A percentile compares a stretch with the other conserved stretches of the same genome.
Evolutionary conservation across 2,329 filamentous ascomycete species (phyloP).

Genomic region (Xenoacremonium recifei): DNA sequence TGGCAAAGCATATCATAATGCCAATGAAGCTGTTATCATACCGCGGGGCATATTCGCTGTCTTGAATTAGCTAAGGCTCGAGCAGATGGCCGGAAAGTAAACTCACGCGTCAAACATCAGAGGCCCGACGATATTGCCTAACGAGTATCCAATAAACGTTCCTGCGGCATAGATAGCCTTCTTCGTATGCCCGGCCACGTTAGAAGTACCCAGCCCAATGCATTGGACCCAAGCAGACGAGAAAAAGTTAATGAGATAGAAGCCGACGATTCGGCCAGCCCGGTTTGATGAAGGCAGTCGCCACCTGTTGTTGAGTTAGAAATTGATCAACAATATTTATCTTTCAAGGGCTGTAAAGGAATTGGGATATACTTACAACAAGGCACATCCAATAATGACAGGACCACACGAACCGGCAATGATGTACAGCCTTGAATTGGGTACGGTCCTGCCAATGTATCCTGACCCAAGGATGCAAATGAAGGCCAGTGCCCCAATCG

Average conservation of each 20-base stretch:
- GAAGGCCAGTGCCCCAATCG: constrained; percentile 30
- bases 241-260: constrained; percentile 31
- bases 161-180: constrained; percentile 28
- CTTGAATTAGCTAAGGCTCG: neutral
- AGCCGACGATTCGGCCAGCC: constrained; percentile 26
- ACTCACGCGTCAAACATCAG: constrained; percentile 31
- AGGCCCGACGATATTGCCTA: constrained; percentile 33
- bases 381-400: constrained; percentile 27
- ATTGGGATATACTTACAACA: constrained; percentile 21
- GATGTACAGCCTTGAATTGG: constrained; percentile 26
- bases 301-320: constrained; percentile 20
- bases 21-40: constrained; percentile 31
- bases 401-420: constrained; percentile 24
- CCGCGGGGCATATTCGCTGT: constrained; percentile 26
- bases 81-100: neutral
- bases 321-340: neutral
- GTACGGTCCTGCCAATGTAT: constrained; percentile 23
- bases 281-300: constrained; percentile 18
- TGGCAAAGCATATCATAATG: constrained; percentile 30
- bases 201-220: constrained; percentile 31
- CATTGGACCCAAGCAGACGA: constrained; percentile 29
- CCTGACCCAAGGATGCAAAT: constrained; percentile 29
- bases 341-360: no score
- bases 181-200: constrained; percentile 33
- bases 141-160: constrained; percentile 32